Conservation (phyloP, 2,329 filamentous ascomycete genomes). For the Aspergillus eucalypticola region DNA sequence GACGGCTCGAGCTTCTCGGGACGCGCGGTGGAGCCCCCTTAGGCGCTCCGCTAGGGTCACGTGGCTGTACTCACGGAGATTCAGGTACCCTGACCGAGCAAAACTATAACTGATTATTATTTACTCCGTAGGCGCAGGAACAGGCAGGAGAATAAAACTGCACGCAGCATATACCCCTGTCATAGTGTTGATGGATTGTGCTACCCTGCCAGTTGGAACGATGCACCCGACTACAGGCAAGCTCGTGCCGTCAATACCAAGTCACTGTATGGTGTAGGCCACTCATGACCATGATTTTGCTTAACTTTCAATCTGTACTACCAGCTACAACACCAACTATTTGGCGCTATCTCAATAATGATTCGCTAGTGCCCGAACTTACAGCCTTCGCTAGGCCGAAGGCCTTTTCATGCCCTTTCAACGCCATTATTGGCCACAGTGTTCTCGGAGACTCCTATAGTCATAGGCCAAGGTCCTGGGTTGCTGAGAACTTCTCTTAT, state of each 20-base stretch:
- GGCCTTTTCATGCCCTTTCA: not conserved
- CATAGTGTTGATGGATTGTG: not conserved
- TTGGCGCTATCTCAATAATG: not conserved
- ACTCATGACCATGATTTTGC: not conserved
- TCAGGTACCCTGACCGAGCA: not conserved
- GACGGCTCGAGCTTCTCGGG: conserved; percentile 5
- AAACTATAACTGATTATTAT: too few species aligned
- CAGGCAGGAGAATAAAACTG: not conserved
- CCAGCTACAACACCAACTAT: not conserved
- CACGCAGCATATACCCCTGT: not conserved
- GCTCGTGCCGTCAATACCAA: not conserved
- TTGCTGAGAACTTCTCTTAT: too few species aligned
- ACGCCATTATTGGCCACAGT: not conserved
- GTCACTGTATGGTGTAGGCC: not conserved
- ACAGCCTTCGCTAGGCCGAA: not conserved
- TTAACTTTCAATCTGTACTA: not conserved
- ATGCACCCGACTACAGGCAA: too few species aligned
- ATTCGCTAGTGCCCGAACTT: not conserved
- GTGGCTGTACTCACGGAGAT: not conserved
- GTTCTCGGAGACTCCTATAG: not conserved
- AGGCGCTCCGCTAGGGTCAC: not conserved
- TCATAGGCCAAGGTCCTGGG: too few species aligned
- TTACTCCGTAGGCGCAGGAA: not conserved
- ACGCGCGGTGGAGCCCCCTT: conserved; percentile 11
- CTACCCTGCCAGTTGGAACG: not conserved